Percentiles rank a stretch among this genome's conserved stretches.
Evolutionary conservation across 129 eudicot species (phyloP).

Genomic region (Flaveria ramosissima): DNA sequence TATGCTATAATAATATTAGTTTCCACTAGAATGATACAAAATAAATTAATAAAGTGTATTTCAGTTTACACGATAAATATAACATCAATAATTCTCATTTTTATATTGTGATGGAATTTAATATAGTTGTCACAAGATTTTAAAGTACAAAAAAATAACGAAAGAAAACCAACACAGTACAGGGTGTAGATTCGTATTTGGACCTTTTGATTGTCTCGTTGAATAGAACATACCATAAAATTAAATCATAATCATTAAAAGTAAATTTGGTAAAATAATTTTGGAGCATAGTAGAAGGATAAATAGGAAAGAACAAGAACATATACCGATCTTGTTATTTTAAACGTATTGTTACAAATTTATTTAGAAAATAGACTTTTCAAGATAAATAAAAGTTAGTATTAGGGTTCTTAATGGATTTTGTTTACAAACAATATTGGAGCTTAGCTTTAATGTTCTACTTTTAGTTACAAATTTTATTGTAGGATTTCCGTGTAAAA

Average conservation of each 20-base stretch:
- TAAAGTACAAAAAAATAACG: not conserved
- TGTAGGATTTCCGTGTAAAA: no score
- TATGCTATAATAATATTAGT: not conserved
- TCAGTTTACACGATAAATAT: not conserved
- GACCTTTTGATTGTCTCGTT: not conserved
- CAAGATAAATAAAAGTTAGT: no score
- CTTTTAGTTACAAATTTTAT: no score
- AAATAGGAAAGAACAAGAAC: not conserved
- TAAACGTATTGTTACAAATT: no score
- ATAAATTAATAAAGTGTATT: not conserved
- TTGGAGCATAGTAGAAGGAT: not conserved
- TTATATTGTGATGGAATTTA: not conserved
- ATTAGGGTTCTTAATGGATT: no score
- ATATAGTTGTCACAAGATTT: not conserved
- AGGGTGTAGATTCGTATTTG: constrained; percentile 21
- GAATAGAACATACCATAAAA: not conserved
- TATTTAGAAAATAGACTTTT: no score
- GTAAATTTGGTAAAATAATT: not conserved
- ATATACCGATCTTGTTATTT: no score
- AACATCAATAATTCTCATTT: constrained; percentile 9
- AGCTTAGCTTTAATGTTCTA: no score
- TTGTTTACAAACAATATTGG: no score
- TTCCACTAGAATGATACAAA: not conserved
- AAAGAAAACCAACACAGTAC: not conserved
- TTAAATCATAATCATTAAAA: not conserved